Evolutionary conservation across 2,329 filamentous ascomycete genomes (phyloP).

Genomic region (Plectosphaerella sp.): DNA sequence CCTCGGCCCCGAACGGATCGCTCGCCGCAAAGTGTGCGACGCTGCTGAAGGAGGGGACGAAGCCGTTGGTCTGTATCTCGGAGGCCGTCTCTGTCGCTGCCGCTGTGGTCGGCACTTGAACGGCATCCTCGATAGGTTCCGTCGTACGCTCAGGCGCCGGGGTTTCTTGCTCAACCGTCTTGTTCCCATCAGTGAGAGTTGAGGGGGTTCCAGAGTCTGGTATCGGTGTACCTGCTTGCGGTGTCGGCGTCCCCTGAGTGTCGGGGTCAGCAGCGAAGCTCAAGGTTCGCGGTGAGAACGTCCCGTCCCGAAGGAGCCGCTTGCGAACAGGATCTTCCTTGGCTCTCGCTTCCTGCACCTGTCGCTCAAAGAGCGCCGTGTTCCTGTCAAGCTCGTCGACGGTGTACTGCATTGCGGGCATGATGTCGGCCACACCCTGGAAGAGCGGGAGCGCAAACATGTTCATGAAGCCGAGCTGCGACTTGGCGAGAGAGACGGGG

Average conservation of each 20-base stretch:
- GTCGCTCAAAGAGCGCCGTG: slow-evolving; percentile 66
- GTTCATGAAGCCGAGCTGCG: slow-evolving; percentile 95
- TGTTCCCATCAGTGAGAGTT: slow-evolving; percentile 14
- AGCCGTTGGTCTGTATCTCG: background rate
- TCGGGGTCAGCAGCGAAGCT: slow-evolving; percentile 26
- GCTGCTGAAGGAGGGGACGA: slow-evolving; percentile 35
- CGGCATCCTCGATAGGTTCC: too few relatives aligned
- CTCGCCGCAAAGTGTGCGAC: slow-evolving; percentile 43
- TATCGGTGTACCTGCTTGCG: slow-evolving; percentile 9
- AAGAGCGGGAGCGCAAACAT: slow-evolving; percentile 93
- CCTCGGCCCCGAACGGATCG: slow-evolving; percentile 40
- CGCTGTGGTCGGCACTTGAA: background rate
- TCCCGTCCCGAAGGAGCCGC: slow-evolving; percentile 32
- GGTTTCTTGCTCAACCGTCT: slow-evolving; percentile 16
- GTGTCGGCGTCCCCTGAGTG: slow-evolving; percentile 5
- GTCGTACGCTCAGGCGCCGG: background rate
- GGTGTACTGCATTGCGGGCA: slow-evolving; percentile 80
- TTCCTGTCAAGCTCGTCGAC: slow-evolving; percentile 79
- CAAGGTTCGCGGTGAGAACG: slow-evolving; percentile 40
- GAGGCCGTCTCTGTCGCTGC: background rate
- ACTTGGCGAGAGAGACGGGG: slow-evolving; percentile 73
- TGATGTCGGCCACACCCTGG: slow-evolving; percentile 76
- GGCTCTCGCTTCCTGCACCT: slow-evolving; percentile 60
- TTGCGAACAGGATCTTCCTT: slow-evolving; percentile 36
- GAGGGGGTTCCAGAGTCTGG: slow-evolving; percentile 8